Conservation (phyloP, 805 yeast genomes). For the Lipomyces sp. region DNA sequence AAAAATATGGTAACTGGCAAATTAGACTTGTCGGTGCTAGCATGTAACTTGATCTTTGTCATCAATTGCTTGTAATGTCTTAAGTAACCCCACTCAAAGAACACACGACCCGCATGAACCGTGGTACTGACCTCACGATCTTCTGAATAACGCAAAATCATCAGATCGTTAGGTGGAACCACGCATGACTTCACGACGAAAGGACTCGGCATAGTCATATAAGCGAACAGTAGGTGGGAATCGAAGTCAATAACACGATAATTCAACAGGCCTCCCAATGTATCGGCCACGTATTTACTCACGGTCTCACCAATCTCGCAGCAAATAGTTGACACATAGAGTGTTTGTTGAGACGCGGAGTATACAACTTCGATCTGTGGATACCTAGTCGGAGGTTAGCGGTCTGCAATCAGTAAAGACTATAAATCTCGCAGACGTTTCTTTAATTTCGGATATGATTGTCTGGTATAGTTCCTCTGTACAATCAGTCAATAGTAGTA, state of each 20-base stretch:
- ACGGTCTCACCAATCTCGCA: not conserved
- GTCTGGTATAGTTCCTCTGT: conserved; percentile 3
- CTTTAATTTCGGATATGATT: not conserved
- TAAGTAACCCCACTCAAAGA: conserved; percentile 1
- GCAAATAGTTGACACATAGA: not conserved
- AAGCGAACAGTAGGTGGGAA: not conserved
- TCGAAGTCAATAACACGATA: conserved; percentile 1
- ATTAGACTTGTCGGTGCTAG: not conserved
- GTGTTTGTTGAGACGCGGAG: not conserved
- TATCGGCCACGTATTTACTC: not conserved
- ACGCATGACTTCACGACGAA: conserved; percentile 5
- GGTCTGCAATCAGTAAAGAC: not conserved
- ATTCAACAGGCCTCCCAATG: conserved; percentile 5
- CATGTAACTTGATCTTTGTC: conserved; percentile 6
- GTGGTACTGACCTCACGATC: not conserved
- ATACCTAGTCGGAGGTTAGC: conserved; percentile 1
- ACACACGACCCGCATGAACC: not conserved
- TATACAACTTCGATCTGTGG: conserved; percentile 1
- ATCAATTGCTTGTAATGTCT: conserved; percentile 3
- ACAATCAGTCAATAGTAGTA: conserved; percentile 1
- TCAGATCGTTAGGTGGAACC: conserved; percentile 6
- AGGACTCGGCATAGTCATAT: not conserved
- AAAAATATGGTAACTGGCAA: not conserved
- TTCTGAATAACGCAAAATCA: conserved; percentile 1
- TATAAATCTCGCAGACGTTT: not conserved